These are phyloP conservation scores for Backusella macrospora DNA, from an alignment of 192 early-diverging fungal species.

Conservation along the genomic window DNA sequence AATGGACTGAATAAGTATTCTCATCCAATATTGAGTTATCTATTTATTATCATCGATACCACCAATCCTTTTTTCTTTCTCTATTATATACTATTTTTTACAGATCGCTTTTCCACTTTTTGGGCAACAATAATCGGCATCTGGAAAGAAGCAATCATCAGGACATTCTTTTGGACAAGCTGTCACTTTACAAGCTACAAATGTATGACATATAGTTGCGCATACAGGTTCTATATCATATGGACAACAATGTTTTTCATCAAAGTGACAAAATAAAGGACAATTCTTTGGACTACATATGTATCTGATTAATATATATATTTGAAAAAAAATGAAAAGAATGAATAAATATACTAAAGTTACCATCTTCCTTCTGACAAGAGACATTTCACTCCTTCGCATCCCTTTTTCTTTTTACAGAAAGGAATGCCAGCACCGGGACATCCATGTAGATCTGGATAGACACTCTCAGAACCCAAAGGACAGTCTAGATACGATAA, in stretches of 20 bases:
- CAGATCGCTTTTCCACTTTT: conserved; percentile 12
- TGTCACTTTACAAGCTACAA: conserved; percentile 18
- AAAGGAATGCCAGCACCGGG: conserved; percentile 2
- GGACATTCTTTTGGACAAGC: conserved; percentile 22
- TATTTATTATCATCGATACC: too few relatives aligned
- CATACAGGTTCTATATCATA: conserved; percentile 19
- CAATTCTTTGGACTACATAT: conserved; percentile 17
- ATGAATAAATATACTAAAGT: not conserved
- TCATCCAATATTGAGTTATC: too few relatives aligned
- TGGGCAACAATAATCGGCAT: conserved; percentile 25
- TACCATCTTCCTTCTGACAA: not conserved
- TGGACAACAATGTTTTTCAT: conserved; percentile 14
- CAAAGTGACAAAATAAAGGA: conserved; percentile 12
- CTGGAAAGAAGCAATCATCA: conserved; percentile 22
- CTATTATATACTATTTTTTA: not conserved
- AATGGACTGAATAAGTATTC: too few relatives aligned
- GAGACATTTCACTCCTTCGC: not conserved
- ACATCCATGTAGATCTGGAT: conserved; percentile 5
- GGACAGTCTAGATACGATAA: not conserved
- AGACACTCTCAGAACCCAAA: not conserved
- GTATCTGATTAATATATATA: not conserved
- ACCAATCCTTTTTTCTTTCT: too few relatives aligned
- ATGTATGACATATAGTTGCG: conserved; percentile 3
- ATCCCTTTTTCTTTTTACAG: not conserved
- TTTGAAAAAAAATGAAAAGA: not conserved